Evolutionary conservation across 805 yeast genomes (phyloP), one percentile per base, ranked within the genome.

Genomic region (Ogataea thermomethanolica): DNA sequence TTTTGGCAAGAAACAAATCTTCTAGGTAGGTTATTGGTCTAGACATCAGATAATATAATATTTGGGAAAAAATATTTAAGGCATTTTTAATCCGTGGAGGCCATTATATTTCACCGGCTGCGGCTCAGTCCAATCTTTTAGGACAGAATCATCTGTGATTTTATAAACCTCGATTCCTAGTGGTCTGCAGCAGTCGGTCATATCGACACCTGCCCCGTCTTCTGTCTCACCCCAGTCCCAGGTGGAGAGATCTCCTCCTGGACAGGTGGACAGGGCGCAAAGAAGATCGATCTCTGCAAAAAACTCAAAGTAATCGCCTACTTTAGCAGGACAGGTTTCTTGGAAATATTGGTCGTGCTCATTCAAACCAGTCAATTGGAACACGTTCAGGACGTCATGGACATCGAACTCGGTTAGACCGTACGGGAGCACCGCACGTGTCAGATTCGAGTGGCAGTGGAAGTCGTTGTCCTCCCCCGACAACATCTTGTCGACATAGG

Each of bases 141-240:
- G 65, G 1, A 74, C 66, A 1, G 55, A 46, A 15, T 65, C 62
- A 41, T 79, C 76, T 20, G 73, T 71, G 35, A 80, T 57, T 50
- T 64, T 58, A 57, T 77, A 80, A 7, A 80, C 80, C 56, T 80
- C 84, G 37, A 78, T 73, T 1, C 74, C 81, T 44, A 80, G 64
- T 3, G 84, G 82, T 51, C 84, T 64, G 52, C 86, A 79, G 52
- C 79, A 74, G 39, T 72, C 77, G 25, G 71, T 66, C 84, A 79
- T 79, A 45, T 74, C 76, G 29, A 64, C 71, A 13, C 57, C 59
- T 8, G 64, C 69, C 20, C 67, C 69, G 14, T 63, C 71, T 28
- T 64, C 70, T 39, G 72, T 71, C 56, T 77, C 83, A 41, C 84
- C 84, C 86, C 86, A 80, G 33, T 78, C 84, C 85, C 85, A 80